Evolutionary conservation across 805 yeast species (phyloP), one percentile per base, ranked within the genome.

Genomic region (Spathaspora arborariae): DNA sequence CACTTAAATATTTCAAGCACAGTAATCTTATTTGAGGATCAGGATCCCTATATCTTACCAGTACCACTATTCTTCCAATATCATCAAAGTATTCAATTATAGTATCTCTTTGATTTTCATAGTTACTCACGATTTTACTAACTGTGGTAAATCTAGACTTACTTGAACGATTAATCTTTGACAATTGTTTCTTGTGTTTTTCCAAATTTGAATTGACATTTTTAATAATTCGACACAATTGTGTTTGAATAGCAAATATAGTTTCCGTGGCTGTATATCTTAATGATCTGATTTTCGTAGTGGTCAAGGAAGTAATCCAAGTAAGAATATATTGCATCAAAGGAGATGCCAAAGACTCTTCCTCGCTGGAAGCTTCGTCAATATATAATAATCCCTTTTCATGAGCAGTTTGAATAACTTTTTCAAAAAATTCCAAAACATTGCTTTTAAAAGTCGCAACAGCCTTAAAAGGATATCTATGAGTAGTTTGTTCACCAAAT

Each of bases 31-130:
- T 85, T 5, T 62, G 60, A 5, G 83, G 79, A 57, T 88, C 96
- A 11, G 84, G 74, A 62, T 91, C 97, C 52, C 90, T 81, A 60
- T 86, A 87, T 53, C 97, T 71, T 57, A 84, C 88, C 9, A 81
- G 78, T 59, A 88, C 87, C 7, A 84, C 77, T 1, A 84, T 73
- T 52, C 79, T 81, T 26, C 82, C 76, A 8, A 87, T 75, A 51
- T 88, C 95, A 47, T 75, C 79, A 35, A 86, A 72, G 46, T 79
- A 79, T 44, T 74, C 81, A 33, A 75, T 78, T 3, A 84, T 56
- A 1, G 78, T 75, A n/a, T 67, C 66, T 45, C 78, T 78, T 49
- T 84, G 83, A 7, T 61, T 67, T 27, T 49, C 54, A 39, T 60
- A 65, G 18, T 52, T 54, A 8, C 55, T 49, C 60, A 64, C 74